phyloP scores from a whole-genome alignment of 1,284 basidiomycete species.

The Trametes hirsuta region DNA sequence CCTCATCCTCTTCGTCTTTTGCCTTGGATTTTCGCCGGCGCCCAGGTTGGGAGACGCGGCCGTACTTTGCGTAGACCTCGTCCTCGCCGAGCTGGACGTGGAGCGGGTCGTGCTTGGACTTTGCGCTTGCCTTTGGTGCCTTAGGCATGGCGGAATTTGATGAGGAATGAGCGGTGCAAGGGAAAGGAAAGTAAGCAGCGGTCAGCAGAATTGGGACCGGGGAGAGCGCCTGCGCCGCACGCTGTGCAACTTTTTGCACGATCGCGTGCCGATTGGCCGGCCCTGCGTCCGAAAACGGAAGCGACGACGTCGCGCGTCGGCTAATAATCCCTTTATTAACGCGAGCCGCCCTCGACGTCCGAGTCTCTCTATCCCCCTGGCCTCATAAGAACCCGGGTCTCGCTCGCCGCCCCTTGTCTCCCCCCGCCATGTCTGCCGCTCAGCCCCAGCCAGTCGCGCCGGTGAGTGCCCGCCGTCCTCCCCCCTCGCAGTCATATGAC shows the following conservation, averaged over 20 bases:
- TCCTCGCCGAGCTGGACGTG: conserved; percentile 81
- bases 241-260: conserved; percentile 19
- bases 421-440: conserved; percentile 22
- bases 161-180: not conserved
- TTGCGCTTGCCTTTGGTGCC: conserved; percentile 51
- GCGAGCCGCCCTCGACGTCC: not conserved
- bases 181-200: conserved; percentile 3
- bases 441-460: conserved; percentile 13
- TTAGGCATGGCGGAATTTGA: conserved; percentile 59
- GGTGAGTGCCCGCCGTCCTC: not conserved
- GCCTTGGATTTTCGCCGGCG: conserved; percentile 67
- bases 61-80: conserved; percentile 75
- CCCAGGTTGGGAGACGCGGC: conserved; percentile 72
- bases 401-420: conserved; percentile 1
- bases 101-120: conserved; percentile 83
- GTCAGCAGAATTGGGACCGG: conserved; percentile 9
- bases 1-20: conserved; percentile 52
- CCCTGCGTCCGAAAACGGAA: not conserved
- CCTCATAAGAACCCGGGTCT: not conserved
- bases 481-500: conserved; percentile 8
- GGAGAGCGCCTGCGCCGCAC: not conserved
- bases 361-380: conserved; percentile 8
- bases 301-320: not conserved
- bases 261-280: conserved; percentile 23
- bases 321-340: not conserved